Conservation (phyloP, 371 early-diverging fungal genomes). For the Phascolomyces articulosus region DNA sequence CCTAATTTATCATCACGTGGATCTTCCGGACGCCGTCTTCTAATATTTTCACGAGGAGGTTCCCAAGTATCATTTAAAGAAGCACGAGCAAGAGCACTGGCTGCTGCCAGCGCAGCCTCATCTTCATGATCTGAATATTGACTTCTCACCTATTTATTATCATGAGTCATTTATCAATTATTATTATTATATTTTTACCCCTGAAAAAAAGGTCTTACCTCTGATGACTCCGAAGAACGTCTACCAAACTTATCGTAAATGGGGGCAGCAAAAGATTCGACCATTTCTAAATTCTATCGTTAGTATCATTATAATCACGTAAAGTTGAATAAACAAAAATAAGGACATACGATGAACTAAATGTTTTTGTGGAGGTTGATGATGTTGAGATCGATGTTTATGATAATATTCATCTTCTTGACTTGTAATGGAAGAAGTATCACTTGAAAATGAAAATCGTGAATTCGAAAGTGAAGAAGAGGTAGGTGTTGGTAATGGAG, state of each 20-base stretch:
- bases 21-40: conserved; percentile 35
- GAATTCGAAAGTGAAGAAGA: conserved; percentile 21
- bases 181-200: background rate
- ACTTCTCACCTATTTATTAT: background rate
- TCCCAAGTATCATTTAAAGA: conserved; percentile 33
- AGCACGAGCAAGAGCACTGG: conserved; percentile 43
- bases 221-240: conserved; percentile 12
- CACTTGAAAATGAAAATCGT: conserved; percentile 29
- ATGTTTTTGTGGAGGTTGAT: conserved; percentile 20
- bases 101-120: conserved; percentile 40
- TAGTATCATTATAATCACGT: conserved; percentile 75
- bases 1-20: conserved; percentile 34
- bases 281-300: conserved; percentile 74
- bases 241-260: conserved; percentile 47
- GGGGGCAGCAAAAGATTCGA: conserved; percentile 70
- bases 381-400: background rate
- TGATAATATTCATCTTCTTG: conserved; percentile 12
- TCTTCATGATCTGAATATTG: conserved; percentile 26
- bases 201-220: conserved; percentile 12
- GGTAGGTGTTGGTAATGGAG: conserved; percentile 31
- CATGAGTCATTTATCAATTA: background rate
- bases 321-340: conserved; percentile 79
- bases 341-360: conserved; percentile 77
- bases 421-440: conserved; percentile 6
- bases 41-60: conserved; percentile 18